Evolutionary conservation across 2,329 filamentous ascomycete species (phyloP).

Genomic region (Thermothelomyces thermophilus): DNA sequence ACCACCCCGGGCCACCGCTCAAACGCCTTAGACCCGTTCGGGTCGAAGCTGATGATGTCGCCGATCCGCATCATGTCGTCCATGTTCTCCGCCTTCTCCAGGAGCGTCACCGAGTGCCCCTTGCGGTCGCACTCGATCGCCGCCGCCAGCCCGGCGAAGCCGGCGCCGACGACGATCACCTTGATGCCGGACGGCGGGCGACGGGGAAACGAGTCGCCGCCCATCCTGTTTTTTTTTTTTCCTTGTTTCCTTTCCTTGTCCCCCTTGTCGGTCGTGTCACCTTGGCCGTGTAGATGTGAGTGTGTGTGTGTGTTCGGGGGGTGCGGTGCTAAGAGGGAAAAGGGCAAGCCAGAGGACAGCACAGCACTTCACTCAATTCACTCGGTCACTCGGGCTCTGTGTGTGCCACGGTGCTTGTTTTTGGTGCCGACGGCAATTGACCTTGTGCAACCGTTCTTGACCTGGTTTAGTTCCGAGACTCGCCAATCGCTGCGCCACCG

Average conservation of each 20-base stretch:
- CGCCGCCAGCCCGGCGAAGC: slow-evolving; percentile 53
- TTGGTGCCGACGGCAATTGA: slow-evolving; percentile 9
- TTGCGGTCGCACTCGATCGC: slow-evolving; percentile 54
- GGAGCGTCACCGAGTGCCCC: slow-evolving; percentile 42
- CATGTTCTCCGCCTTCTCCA: slow-evolving; percentile 38
- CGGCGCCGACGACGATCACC: slow-evolving; percentile 44
- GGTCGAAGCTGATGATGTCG: slow-evolving; percentile 51
- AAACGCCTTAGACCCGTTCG: slow-evolving; percentile 52
- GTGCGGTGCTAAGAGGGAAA: too few species aligned
- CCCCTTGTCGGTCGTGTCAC: too few species aligned
- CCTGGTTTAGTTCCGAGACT: neutral
- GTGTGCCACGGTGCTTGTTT: slow-evolving; percentile 10
- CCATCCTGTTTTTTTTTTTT: neutral
- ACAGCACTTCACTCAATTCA: too few species aligned
- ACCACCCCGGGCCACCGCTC: slow-evolving; percentile 48
- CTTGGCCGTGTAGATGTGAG: too few species aligned
- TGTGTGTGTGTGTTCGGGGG: too few species aligned
- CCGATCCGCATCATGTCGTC: slow-evolving; percentile 40
- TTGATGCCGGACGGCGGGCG: slow-evolving; percentile 35
- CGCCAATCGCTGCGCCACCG: neutral
- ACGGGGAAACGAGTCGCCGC: neutral
- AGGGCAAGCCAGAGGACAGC: too few species aligned
- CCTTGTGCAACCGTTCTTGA: neutral
- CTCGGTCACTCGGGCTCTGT: too few species aligned
- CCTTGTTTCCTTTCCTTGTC: neutral